Evolutionary conservation across 1,284 basidiomycete genomes (phyloP).

Genomic region (Psilocybe mexicana): DNA sequence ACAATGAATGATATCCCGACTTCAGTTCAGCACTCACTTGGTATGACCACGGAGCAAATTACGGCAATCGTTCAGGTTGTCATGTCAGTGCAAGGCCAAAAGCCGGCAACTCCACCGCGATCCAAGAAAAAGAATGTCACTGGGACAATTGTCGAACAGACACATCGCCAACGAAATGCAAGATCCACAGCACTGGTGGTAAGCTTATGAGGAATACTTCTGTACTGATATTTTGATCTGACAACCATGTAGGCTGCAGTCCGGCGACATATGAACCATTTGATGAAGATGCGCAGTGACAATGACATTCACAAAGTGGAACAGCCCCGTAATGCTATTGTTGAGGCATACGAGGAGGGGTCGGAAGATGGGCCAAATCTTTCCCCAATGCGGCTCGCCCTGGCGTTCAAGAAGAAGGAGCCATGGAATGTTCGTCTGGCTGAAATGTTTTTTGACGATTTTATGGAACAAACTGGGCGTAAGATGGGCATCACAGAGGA

Average conservation of each 20-base stretch:
- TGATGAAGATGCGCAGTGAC: not conserved
- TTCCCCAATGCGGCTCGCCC: not conserved
- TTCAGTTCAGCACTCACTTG: not conserved
- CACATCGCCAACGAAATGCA: not conserved
- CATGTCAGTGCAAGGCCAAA: not conserved
- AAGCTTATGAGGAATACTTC: not conserved
- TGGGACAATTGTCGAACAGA: not conserved
- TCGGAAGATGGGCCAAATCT: not conserved
- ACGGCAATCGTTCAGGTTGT: not conserved
- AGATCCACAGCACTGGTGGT: not conserved
- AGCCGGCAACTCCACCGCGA: not conserved
- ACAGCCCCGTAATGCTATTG: not conserved
- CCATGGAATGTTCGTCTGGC: not conserved
- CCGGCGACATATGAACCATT: not conserved
- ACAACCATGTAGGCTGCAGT: not conserved
- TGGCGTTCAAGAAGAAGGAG: not conserved
- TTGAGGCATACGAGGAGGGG: not conserved
- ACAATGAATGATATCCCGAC: not conserved
- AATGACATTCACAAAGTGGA: not conserved
- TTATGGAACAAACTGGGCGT: not conserved
- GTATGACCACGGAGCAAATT: not conserved
- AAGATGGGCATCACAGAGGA: not conserved
- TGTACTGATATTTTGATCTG: not conserved
- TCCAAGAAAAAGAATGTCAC: not conserved
- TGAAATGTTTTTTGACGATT: constrained; percentile 1